Evolutionary conservation across 1,284 basidiomycete genomes (phyloP), one percentile per base, ranked within the genome.

Genomic region (Sphaerobolus stellatus): DNA sequence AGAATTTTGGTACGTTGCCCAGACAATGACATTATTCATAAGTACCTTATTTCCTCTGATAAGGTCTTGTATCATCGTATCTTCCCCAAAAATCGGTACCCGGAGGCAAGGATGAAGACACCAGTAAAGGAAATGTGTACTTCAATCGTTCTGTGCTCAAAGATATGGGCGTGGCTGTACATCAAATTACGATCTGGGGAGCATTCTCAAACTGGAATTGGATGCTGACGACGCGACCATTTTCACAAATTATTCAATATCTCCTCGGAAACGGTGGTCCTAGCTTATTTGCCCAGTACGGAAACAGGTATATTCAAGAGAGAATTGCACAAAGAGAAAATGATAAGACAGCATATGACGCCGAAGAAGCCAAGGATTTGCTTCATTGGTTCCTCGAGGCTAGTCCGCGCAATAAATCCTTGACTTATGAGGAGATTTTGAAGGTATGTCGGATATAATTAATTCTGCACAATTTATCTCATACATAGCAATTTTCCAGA

Each of bases 361-460:
- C n/a, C n/a, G 52, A 54, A 43, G 31, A 54, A 31, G 31, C 25
- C 18, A 54, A 54, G 34, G 52, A 54, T 22, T 31, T 54, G 45
- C 24, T 54, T 14, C 31, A 54, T 29, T 33, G 31, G 13, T 54
- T 54, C 30, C 36, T 54, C 44, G 33, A 48, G 20, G 13, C 30
- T 44, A 47, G 24, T 14, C 28, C n/a, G n/a, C n/a, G n/a, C n/a
- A n/a, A n/a, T n/a, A n/a, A n/a, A n/a, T n/a, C n/a, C n/a, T n/a
- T n/a, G n/a, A n/a, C n/a, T n/a, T n/a, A n/a, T n/a, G n/a, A n/a
- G n/a, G n/a, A n/a, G n/a, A n/a, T n/a, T n/a, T n/a, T n/a, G n/a
- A n/a, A n/a, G n/a, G n/a, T n/a, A n/a, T n/a, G n/a, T n/a, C n/a
- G n/a, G n/a, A n/a, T n/a, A n/a, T n/a, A n/a, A n/a, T n/a, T n/a